A percentile compares a stretch with the other conserved stretches of the same genome.
These are phyloP conservation scores for Benincasa hispida DNA, from an alignment of 306 rosid genomes.

Conservation along the genomic window DNA sequence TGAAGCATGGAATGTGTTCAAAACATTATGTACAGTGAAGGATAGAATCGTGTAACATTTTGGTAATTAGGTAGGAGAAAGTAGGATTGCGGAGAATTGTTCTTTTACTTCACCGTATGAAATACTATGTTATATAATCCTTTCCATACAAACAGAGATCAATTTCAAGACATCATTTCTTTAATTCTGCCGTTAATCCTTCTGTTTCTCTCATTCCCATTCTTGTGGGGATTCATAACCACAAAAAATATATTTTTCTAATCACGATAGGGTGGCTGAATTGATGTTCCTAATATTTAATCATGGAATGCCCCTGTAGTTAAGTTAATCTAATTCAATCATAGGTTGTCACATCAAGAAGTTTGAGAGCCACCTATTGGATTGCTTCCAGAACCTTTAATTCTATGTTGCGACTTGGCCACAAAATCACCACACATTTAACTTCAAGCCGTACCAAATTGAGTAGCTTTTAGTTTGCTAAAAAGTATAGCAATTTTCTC, in stretches of 20 bases:
- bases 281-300: background rate
- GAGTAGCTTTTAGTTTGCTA: background rate
- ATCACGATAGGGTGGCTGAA: background rate
- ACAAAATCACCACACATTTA: conserved; percentile 1
- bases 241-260: background rate
- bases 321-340: background rate
- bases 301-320: background rate
- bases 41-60: background rate
- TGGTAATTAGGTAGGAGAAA: conserved; percentile 5
- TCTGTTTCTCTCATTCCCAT: background rate
- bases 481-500: background rate
- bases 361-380: background rate
- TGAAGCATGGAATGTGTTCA: background rate
- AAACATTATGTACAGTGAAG: background rate
- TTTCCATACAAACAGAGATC: background rate
- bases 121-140: background rate
- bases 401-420: background rate
- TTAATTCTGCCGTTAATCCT: background rate
- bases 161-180: background rate
- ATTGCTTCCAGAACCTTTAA: background rate
- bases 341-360: background rate
- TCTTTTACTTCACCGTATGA: background rate
- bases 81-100: background rate
- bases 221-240: background rate
- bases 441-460: background rate